These are phyloP conservation scores for Hanseniaspora jakobsenii DNA, from an alignment of 805 yeast genomes.

Conservation along the genomic window DNA sequence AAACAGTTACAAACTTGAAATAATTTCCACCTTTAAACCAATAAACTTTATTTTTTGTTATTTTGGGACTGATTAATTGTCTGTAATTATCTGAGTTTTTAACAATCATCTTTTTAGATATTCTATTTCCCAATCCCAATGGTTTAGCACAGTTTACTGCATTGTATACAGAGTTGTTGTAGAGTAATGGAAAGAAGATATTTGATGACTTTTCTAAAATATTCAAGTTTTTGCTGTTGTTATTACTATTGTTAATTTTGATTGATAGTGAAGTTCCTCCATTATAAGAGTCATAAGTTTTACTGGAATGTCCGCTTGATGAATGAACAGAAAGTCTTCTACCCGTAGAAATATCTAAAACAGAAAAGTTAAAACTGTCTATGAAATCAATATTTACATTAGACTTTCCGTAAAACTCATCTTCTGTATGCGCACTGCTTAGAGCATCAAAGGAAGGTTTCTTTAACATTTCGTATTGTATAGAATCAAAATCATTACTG, in stretches of 20 bases:
- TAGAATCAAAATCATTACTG: slow-evolving; percentile 6
- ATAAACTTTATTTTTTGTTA: background rate
- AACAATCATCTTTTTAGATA: slow-evolving; percentile 20
- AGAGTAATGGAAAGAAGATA: slow-evolving; percentile 17
- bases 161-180: slow-evolving; percentile 19
- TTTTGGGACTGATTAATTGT: background rate
- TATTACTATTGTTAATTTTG: background rate
- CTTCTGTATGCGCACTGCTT: slow-evolving; percentile 12
- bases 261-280: background rate
- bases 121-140: slow-evolving; percentile 21
- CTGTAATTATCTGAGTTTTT: slow-evolving; percentile 9
- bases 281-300: background rate
- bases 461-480: slow-evolving; percentile 1
- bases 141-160: slow-evolving; percentile 25
- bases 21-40: slow-evolving; percentile 14
- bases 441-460: slow-evolving; percentile 5
- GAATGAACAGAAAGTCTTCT: background rate
- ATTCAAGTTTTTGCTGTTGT: slow-evolving; percentile 16
- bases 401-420: slow-evolving; percentile 1
- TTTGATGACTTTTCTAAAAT: slow-evolving; percentile 23
- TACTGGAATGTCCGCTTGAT: background rate
- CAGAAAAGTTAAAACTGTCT: slow-evolving; percentile 1
- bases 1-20: background rate
- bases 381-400: slow-evolving; percentile 5
- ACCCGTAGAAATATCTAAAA: slow-evolving; percentile 6